Base-by-base conservation (phyloP, 371 early-diverging fungal genomes). In the Mortierella sp. region DNA sequence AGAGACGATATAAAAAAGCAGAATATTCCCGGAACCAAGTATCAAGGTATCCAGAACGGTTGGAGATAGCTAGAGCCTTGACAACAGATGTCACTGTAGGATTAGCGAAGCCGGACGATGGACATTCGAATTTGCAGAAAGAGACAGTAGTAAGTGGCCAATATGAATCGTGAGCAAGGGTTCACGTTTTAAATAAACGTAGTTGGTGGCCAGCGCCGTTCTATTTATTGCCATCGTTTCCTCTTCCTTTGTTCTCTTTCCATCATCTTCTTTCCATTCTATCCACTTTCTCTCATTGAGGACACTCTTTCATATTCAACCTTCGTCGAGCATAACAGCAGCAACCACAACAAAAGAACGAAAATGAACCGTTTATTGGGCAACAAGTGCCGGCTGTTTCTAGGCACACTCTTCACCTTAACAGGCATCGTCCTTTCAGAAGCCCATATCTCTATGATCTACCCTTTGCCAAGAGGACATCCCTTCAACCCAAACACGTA, bases 361-460 rank as follows among this genome's bases (percentile, higher is more conserved):
- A 47, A 34, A 31, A 63, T 63, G 63, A 19, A 31, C 5, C 63
- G 19, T 16, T 31, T 21, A 3, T 8, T 54, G 52, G n/a, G n/a
- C n/a, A 44, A 0, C 16, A 72, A 52, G 55, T 73, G 76, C 48
- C 34, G 73, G 13, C 19, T 63, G 11, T 14, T 77, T 4, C 11
- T 77, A 21, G 44, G 55, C 48, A 42, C 50, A 21, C 58, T 84
- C 45, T 34, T 80, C 2, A 76, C 63, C 3, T 14, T 44, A 11
- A 10, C 65, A 8, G 3, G 21, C 21, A 9, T 76, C 44, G 19
- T 45, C 21, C 1, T 26, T 7, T 52, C 63, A 38, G 70, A 77
- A 44, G 84, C 84, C 50, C 84, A 84, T 65, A 73, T 80, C 21
- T 80, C 84, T 2, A 84, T 84, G 84, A 78, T 84, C 34, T 84